These are phyloP conservation scores for Mucor indicus DNA, from an alignment of 371 early-diverging fungal genomes.

Conservation along the genomic window DNA sequence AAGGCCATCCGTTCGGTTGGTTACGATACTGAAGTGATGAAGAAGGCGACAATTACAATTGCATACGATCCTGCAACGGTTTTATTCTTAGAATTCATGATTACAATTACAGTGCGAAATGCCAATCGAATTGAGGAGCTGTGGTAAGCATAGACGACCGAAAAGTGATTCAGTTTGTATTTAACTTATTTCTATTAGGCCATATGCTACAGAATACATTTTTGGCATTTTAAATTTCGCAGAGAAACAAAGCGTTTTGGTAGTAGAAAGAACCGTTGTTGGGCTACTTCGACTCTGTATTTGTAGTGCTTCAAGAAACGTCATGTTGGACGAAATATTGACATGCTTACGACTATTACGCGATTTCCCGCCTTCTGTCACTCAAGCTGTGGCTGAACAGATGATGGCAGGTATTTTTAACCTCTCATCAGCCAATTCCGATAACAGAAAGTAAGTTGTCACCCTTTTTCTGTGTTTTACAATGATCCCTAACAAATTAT, in stretches of 20 bases:
- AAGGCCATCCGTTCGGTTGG: conserved; percentile 49
- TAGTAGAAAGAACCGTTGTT: conserved; percentile 77
- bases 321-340: conserved; percentile 54
- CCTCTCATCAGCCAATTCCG: conserved; percentile 49
- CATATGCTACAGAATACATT: conserved; percentile 63
- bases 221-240: conserved; percentile 69
- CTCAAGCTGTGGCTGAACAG: conserved; percentile 71
- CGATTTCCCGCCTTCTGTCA: conserved; percentile 62
- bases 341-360: conserved; percentile 60
- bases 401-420: conserved; percentile 78
- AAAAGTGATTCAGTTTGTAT: too few species aligned
- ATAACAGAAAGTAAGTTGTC: conserved; percentile 40
- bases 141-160: conserved; percentile 37
- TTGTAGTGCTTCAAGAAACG: conserved; percentile 63
- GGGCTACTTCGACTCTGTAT: conserved; percentile 72
- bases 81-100: conserved; percentile 74
- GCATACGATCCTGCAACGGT: conserved; percentile 67
- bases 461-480: not conserved
- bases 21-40: conserved; percentile 29
- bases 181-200: conserved; percentile 43
- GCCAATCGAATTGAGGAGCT: conserved; percentile 59
- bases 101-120: conserved; percentile 74
- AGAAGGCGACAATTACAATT: conserved; percentile 41
- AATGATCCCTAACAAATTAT: too few species aligned
- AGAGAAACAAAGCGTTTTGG: conserved; percentile 61